Percentiles rank a stretch among this genome's conserved stretches.
Conservation (phyloP, 2,329 filamentous ascomycete species). For the Beauveria caledonica region DNA sequence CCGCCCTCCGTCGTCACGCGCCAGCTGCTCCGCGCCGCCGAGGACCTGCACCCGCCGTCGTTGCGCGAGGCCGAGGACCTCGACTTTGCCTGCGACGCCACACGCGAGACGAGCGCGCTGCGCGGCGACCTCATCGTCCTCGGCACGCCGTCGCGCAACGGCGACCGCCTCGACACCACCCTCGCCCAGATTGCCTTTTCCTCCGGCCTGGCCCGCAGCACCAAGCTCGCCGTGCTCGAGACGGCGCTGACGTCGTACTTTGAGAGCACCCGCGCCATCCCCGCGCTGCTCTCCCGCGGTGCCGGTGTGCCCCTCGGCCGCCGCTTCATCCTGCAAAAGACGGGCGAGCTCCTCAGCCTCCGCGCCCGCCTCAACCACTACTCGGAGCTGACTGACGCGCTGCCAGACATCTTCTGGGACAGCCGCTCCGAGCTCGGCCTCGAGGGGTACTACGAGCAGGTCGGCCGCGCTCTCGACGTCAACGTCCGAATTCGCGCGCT, state of each 20-base stretch:
- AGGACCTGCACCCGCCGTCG: constrained; percentile 59
- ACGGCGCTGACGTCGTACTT: constrained; percentile 76
- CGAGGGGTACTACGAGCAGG: constrained; percentile 91
- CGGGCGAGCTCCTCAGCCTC: constrained; percentile 81
- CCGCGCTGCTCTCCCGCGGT: constrained; percentile 64
- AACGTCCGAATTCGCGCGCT: constrained; percentile 82
- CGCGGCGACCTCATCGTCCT: constrained; percentile 83
- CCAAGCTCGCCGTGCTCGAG: constrained; percentile 89
- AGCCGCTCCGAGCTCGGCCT: constrained; percentile 78
- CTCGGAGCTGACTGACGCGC: constrained; percentile 87
- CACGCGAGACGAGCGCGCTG: constrained; percentile 66
- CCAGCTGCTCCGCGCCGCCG: constrained; percentile 67
- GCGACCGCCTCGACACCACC: constrained; percentile 49
- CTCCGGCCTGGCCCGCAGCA: constrained; percentile 83
- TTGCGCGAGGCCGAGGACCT: constrained; percentile 80
- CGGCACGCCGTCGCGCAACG: constrained; percentile 54
- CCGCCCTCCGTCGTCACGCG: constrained; percentile 67
- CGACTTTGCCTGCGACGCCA: constrained; percentile 71
- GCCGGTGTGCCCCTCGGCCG: constrained; percentile 40
- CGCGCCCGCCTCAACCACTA: constrained; percentile 94
- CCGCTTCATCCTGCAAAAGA: constrained; percentile 82
- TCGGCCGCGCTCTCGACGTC: constrained; percentile 83
- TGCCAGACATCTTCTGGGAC: constrained; percentile 98
- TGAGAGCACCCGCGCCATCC: constrained; percentile 74
- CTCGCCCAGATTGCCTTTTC: constrained; percentile 95